phyloP scores from a whole-genome alignment of 768 basidiomycete species.

The Albatrellus ellisii region DNA sequence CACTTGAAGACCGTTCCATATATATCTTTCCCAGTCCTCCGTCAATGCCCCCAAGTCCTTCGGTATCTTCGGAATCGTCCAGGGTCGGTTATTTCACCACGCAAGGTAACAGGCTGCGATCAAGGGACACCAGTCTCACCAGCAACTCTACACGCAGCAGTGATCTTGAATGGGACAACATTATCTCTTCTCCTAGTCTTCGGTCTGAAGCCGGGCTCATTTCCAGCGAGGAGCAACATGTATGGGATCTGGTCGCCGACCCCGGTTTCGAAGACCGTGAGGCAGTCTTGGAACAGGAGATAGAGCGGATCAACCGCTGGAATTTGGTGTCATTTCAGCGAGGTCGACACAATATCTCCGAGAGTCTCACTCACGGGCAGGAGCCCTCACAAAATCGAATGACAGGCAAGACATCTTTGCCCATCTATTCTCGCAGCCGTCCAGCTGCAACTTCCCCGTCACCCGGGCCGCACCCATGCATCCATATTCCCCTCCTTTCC shows the following conservation, averaged over 20 bases:
- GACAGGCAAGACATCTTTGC: neutral
- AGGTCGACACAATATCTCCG: neutral
- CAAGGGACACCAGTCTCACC: conserved; percentile 6
- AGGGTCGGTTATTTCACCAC: neutral
- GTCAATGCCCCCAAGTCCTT: conserved; percentile 1
- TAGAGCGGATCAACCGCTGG: conserved; percentile 12
- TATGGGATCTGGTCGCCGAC: conserved; percentile 16
- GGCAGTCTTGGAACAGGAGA: conserved; percentile 16
- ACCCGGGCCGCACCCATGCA: conserved; percentile 18
- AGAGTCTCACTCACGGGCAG: neutral
- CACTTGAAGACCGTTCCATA: conserved; percentile 1
- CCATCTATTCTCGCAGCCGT: neutral
- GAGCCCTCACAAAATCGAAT: neutral
- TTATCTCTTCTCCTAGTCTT: neutral
- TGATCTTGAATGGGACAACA: neutral
- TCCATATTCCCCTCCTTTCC: conserved; percentile 25
- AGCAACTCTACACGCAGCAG: neutral
- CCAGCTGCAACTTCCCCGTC: neutral
- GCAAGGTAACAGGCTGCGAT: conserved; percentile 1
- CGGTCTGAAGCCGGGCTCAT: conserved; percentile 1
- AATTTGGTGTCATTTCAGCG: conserved; percentile 5
- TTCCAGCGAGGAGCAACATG: conserved; percentile 12
- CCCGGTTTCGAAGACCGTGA: conserved; percentile 6
- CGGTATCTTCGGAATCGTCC: neutral
- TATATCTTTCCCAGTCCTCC: conserved; percentile 4